Evolutionary conservation across 73 alveolate genomes (phyloP), one percentile per base, ranked within the genome.

Genomic region (Symbiodinium natans): DNA sequence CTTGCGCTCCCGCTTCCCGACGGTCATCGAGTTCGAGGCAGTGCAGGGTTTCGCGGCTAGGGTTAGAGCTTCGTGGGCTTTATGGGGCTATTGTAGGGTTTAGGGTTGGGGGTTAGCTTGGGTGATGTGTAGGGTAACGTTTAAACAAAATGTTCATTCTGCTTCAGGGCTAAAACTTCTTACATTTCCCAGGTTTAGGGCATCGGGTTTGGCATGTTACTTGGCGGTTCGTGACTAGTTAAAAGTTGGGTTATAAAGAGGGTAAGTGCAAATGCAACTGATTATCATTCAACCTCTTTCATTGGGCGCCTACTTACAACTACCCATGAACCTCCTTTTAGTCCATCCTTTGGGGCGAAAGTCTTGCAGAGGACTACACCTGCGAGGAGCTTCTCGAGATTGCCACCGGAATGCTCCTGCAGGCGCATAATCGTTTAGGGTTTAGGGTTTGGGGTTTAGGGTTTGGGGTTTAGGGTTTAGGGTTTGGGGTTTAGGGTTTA

Each of bases 321-420:
- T n/a, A n/a, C n/a, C n/a, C 75, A 27, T 2, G 3, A 56, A 25
- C 74, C 31, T 56, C 33, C 74, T n/a, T 56, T 13, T 21, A 2
- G 5, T 56, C 74, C 74, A 56, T 2, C n/a, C n/a, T n/a, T n/a
- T n/a, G n/a, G n/a, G n/a, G n/a, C n/a, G n/a, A n/a, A n/a, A n/a
- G n/a, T n/a, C n/a, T n/a, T n/a, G n/a, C n/a, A n/a, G 43, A 90
- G 97, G 97, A 90, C 77, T 90, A 90, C 97, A 90, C 97, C 54
- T 90, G 88, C 54, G 97, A 90, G 38, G 97, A 90, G 88, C 77
- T 90, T 43, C 54, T 90, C 80, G 80, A 56, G 31, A 63, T 73
- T 31, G 88, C 87, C 36, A 80, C 77, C 31, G 97, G 97, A 39
- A 90, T 90, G 97, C 88, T 90, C 41, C 77, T 90, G 80, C 97